Percentiles rank a stretch among this genome's conserved stretches.
Conservation (phyloP, 2,329 filamentous ascomycete genomes). For the Bertia moriformis region DNA sequence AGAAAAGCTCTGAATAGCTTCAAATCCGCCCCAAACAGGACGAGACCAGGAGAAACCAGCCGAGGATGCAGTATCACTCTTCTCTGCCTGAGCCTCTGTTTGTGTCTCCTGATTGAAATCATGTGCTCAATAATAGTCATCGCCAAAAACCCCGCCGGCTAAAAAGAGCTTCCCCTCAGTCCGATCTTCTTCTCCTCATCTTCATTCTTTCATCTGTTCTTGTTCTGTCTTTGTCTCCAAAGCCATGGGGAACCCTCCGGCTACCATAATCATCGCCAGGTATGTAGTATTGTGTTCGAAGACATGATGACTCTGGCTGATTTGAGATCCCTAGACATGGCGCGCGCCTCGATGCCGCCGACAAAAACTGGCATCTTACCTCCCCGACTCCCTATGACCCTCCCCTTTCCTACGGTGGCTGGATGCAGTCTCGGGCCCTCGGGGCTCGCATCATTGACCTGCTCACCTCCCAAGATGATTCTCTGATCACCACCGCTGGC, state of each 20-base stretch:
- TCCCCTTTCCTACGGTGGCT: constrained; percentile 85
- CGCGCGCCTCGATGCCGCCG: constrained; percentile 81
- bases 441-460: constrained; percentile 74
- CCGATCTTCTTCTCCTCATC: background rate
- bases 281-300: background rate
- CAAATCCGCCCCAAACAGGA: too few relatives aligned
- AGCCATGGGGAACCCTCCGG: background rate
- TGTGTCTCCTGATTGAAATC: too few relatives aligned
- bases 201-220: background rate
- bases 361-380: constrained; percentile 86
- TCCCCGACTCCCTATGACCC: constrained; percentile 92
- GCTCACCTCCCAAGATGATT: constrained; percentile 15
- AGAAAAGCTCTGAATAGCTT: too few relatives aligned
- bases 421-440: constrained; percentile 71
- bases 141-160: too few relatives aligned
- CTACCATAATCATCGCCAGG: background rate
- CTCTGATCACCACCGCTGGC: too few relatives aligned
- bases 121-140: too few relatives aligned
- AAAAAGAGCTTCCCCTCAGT: background rate
- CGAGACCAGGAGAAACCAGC: too few relatives aligned
- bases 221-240: background rate
- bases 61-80: too few relatives aligned
- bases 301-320: too few relatives aligned
- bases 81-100: too few relatives aligned
- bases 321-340: constrained; percentile 50